Conservation (phyloP, 2,329 filamentous ascomycete genomes). For the Ophiocordyceps camponoti-rufipedis region DNA sequence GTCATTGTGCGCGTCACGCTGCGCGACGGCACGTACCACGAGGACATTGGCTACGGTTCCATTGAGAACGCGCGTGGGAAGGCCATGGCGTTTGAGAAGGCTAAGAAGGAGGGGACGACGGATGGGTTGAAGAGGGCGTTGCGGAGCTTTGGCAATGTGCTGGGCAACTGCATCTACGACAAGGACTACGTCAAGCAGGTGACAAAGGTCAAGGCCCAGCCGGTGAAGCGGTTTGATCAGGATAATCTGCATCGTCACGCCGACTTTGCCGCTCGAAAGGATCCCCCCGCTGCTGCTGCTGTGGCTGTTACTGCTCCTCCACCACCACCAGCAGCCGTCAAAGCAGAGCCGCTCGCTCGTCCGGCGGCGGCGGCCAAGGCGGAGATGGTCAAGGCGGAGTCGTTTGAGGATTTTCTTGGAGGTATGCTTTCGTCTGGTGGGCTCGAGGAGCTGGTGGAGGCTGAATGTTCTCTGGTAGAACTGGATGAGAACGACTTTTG, state of each 20-base stretch:
- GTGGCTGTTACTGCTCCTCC: too few species aligned
- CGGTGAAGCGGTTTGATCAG: conserved; percentile 55
- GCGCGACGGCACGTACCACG: conserved; percentile 87
- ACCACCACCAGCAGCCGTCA: conserved; percentile 3
- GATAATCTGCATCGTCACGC: conserved; percentile 66
- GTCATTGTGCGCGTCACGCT: conserved; percentile 83
- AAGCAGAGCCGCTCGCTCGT: conserved; percentile 6
- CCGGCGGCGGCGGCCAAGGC: neutral
- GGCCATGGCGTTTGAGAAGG: conserved; percentile 91
- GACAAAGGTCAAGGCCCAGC: conserved; percentile 69
- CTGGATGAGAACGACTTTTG: conserved; percentile 65
- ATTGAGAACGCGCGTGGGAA: conserved; percentile 95
- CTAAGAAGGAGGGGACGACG: conserved; percentile 94
- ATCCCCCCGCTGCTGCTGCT: neutral
- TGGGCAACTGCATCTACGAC: conserved; percentile 98
- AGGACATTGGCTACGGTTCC: conserved; percentile 92
- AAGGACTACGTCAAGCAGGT: conserved; percentile 83
- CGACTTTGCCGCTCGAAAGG: conserved; percentile 41
- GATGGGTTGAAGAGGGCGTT: conserved; percentile 82
- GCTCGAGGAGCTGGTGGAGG: conserved; percentile 16
- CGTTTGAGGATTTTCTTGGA: conserved; percentile 32
- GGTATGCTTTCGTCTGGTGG: conserved; percentile 22
- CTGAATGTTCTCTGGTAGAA: conserved; percentile 27
- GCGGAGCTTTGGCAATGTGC: conserved; percentile 83
- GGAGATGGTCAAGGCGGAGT: conserved; percentile 16